phyloP scores from a whole-genome alignment of 331 rosid species.

The Ulmus americana region DNA sequence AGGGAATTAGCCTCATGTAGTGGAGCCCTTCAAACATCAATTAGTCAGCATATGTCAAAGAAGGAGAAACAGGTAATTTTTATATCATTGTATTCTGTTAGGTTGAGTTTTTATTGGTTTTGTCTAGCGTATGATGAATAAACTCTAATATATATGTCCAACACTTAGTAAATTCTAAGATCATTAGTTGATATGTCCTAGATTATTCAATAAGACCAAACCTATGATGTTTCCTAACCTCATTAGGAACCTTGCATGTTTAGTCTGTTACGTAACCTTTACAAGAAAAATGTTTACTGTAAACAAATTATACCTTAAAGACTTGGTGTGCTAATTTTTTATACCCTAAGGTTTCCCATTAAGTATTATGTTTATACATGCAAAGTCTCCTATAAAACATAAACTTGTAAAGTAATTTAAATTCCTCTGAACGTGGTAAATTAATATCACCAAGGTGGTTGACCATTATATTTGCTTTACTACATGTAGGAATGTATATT shows the following conservation, averaged over 20 bases:
- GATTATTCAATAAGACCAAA: neutral
- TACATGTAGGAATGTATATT: neutral
- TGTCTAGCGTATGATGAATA: neutral
- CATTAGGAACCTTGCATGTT: constrained; percentile 1
- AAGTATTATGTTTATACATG: neutral
- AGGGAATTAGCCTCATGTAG: constrained; percentile 90
- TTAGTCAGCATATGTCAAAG: constrained; percentile 93
- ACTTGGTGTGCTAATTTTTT: neutral
- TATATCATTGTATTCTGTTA: neutral
- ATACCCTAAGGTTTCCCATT: too few species aligned
- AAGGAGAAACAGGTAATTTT: constrained; percentile 81
- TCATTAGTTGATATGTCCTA: neutral
- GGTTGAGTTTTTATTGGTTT: neutral
- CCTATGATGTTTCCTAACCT: neutral
- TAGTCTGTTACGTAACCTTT: neutral
- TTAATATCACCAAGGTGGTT: constrained; percentile 5
- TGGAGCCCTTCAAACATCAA: constrained; percentile 72
- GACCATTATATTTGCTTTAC: neutral
- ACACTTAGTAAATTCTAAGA: neutral
- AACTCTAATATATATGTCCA: neutral
- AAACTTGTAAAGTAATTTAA: neutral
- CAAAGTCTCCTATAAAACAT: neutral
- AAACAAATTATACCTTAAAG: neutral
- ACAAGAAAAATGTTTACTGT: neutral
- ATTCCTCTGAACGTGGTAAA: neutral